Conservation (phyloP, 2,329 filamentous ascomycete species). For the Verticillium dahliae region DNA sequence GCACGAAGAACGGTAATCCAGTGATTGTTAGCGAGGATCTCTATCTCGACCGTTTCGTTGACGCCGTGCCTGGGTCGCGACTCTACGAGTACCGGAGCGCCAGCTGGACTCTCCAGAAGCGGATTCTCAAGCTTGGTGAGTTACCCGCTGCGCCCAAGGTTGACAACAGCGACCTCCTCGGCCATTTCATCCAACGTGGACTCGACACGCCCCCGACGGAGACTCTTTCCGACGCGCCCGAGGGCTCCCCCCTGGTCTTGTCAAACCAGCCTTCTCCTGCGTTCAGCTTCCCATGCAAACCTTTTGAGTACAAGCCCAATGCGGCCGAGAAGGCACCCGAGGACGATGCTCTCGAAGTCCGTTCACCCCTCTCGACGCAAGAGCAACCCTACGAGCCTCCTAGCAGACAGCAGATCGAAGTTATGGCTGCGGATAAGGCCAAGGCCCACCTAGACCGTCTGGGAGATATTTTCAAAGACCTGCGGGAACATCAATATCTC, state of each 20-base stretch:
- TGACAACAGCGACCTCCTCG: constrained; percentile 6
- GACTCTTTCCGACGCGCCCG: not conserved
- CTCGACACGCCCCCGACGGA: not conserved
- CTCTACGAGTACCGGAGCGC: constrained; percentile 59
- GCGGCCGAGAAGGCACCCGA: not conserved
- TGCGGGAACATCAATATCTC: constrained; percentile 64
- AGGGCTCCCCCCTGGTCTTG: constrained; percentile 5
- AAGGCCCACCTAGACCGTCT: constrained; percentile 20
- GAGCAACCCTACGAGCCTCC: not conserved
- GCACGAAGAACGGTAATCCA: constrained; percentile 68
- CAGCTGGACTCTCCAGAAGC: constrained; percentile 68
- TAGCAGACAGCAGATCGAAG: constrained; percentile 21
- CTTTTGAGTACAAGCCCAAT: not conserved
- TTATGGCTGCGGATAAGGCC: constrained; percentile 39
- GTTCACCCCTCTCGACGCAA: not conserved
- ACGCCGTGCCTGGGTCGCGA: constrained; percentile 52
- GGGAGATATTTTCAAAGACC: constrained; percentile 52
- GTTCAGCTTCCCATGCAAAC: constrained; percentile 6
- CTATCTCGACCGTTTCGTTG: constrained; percentile 84
- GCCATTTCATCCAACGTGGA: constrained; percentile 2
- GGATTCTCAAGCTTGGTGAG: constrained; percentile 49
- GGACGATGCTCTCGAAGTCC: not conserved
- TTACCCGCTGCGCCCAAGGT: constrained; percentile 22
- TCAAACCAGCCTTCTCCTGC: constrained; percentile 2
- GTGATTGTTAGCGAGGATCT: constrained; percentile 75